These are phyloP conservation scores for Pseudozyma tsukubaensis DNA, from an alignment of 1,284 basidiomycete species.

Conservation along the genomic window DNA sequence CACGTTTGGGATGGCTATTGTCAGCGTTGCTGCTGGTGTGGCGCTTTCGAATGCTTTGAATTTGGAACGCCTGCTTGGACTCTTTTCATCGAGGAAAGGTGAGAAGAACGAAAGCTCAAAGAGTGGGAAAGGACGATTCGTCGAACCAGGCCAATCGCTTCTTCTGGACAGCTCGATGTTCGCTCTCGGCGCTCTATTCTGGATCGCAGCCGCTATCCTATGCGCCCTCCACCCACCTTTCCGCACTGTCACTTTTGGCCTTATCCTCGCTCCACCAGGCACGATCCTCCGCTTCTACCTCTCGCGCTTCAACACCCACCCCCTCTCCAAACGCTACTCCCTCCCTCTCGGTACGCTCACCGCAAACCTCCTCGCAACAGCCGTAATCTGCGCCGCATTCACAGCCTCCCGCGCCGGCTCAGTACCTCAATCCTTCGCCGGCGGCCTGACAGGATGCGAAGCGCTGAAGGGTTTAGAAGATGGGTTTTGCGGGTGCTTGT, in stretches of 20 bases:
- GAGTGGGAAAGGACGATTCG: not conserved
- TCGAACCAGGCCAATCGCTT: slow-evolving; percentile 8
- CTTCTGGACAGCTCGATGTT: slow-evolving; percentile 27
- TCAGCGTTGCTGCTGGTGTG: slow-evolving; percentile 48
- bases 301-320: slow-evolving; percentile 76
- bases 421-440: slow-evolving; percentile 4
- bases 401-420: slow-evolving; percentile 47
- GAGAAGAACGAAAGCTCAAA: not conserved
- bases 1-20: slow-evolving; percentile 58
- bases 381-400: slow-evolving; percentile 47
- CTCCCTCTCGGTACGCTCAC: slow-evolving; percentile 84
- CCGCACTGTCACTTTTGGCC: slow-evolving; percentile 83
- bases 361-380: slow-evolving; percentile 80
- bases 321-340: slow-evolving; percentile 73
- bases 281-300: slow-evolving; percentile 85
- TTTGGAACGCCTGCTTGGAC: slow-evolving; percentile 6
- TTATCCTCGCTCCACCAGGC: slow-evolving; percentile 90
- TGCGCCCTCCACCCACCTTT: slow-evolving; percentile 83
- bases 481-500: slow-evolving; percentile 94
- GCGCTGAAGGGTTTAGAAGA: slow-evolving; percentile 74
- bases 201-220: slow-evolving; percentile 75
- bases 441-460: slow-evolving; percentile 45
- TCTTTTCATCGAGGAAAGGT: not conserved
- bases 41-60: slow-evolving; percentile 35
- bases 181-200: slow-evolving; percentile 60